Base-by-base conservation (phyloP, 495 filamentous ascomycete genomes). In the Letharia columbiana region DNA sequence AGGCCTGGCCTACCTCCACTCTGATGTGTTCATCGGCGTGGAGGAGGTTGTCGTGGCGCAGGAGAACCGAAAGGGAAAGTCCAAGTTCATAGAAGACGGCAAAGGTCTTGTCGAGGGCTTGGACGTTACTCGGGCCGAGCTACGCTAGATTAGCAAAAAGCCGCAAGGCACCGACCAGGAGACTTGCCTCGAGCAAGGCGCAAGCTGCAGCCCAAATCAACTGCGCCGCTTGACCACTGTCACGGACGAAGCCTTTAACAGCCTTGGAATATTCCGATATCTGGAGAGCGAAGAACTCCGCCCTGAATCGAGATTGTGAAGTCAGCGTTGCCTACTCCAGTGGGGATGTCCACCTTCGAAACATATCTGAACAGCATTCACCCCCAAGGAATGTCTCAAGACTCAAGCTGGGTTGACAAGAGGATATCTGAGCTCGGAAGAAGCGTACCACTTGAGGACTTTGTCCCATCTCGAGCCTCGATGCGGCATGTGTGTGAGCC, bases 71-170 rank as follows among this genome's bases (percentile, higher is more conserved):
- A 35, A 87, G 75, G 0, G 82, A 77, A 44, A 85, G 72, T 20
- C 80, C 81, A 4, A 85, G 77, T 44, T 82, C 77, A 57, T 84
- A 83, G 44, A 85, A 81, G 20, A 79, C 76, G 31, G 78, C 77
- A 72, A 88, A 88, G 5, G 83, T 79, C 18, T 79, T 81, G 39
- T 83, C 77, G 8, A 88, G 77, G 4, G 82, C 75, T 57, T 81
- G 73, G 11, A 79, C 78, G 68, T 86, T 80, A 18, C 80, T 75
- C 42, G 80, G 79, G 37, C 85, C 84, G 63, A 84, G 78, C 84
- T 88, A 64, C 9, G 42, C 5, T 18, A 4, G 37, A 28, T 40
- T 66, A 66, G 64, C 45, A 54, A 6, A 20, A 15, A 64, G 64
- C 9, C 8, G 12, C 54, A 40, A 54, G 15, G n/a, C n/a, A 23